phyloP scores from a whole-genome alignment of 331 rosid species.

The Phaseolus coccineus region DNA sequence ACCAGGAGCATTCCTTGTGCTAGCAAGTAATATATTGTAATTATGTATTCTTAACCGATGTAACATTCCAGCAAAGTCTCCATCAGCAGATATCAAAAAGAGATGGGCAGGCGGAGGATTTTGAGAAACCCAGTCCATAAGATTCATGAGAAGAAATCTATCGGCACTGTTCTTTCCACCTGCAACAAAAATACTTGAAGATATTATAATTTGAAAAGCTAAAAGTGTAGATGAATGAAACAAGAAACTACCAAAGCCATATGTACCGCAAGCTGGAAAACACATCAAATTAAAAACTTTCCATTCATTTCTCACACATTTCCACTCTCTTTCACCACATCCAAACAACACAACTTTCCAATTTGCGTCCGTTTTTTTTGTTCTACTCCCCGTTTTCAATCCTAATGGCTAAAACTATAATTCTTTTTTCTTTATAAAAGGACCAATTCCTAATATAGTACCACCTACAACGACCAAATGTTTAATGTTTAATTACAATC shows the following conservation, averaged over 20 bases:
- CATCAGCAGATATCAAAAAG: constrained; percentile 81
- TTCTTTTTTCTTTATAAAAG: no score
- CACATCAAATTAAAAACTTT: no score
- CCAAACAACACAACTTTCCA: no score
- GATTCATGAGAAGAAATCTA: constrained; percentile 80
- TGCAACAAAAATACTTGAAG: constrained; percentile 46
- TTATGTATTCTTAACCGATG: constrained; percentile 88
- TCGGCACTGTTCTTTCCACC: constrained; percentile 90
- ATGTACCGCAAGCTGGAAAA: background rate
- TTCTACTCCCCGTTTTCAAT: no score
- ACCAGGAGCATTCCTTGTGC: constrained; percentile 56
- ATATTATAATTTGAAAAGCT: constrained; percentile 24
- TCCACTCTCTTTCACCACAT: no score
- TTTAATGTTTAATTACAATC: no score
- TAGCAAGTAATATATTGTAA: constrained; percentile 87
- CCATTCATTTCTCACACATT: no score
- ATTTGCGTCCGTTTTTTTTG: no score
- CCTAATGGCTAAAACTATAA: no score
- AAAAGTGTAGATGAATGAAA: constrained; percentile 9
- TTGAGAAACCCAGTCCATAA: constrained; percentile 89
- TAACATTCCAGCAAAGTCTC: constrained; percentile 72
- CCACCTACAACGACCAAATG: no score
- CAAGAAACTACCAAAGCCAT: background rate
- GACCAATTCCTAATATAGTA: no score
- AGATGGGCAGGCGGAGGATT: constrained; percentile 98